These are phyloP conservation scores for Termitomyces sp. DNA, from an alignment of 768 basidiomycete genomes.

Conservation along the genomic window DNA sequence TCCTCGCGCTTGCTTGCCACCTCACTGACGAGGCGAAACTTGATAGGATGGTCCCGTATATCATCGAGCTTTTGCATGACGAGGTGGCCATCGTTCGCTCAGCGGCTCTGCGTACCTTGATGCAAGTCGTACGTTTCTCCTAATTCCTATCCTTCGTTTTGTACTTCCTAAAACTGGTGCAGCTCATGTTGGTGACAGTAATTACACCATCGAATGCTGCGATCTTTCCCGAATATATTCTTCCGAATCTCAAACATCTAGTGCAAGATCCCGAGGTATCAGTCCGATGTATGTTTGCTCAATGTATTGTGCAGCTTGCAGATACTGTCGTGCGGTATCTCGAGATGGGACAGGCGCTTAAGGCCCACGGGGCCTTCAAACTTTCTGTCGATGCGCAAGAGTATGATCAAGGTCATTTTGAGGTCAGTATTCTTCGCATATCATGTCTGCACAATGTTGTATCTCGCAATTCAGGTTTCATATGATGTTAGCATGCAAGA, in stretches of 20 bases:
- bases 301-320: conserved; percentile 80
- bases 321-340: conserved; percentile 84
- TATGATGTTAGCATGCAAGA: conserved; percentile 88
- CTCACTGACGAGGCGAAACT: conserved; percentile 94
- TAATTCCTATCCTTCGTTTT: neutral
- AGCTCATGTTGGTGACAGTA: conserved; percentile 22
- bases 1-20: conserved; percentile 74
- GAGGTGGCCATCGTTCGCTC: conserved; percentile 81
- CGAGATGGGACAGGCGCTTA: conserved; percentile 90
- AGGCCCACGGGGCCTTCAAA: conserved; percentile 73
- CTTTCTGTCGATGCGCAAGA: conserved; percentile 60
- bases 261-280: conserved; percentile 80
- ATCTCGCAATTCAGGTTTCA: conserved; percentile 53
- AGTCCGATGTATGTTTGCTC: conserved; percentile 76
- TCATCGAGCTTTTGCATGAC: conserved; percentile 85
- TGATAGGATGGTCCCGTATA: conserved; percentile 89
- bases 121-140: conserved; percentile 66
- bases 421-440: conserved; percentile 39
- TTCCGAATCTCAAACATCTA: conserved; percentile 83
- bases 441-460: neutral
- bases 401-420: conserved; percentile 75
- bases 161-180: neutral
- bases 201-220: conserved; percentile 34
- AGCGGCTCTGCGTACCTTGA: conserved; percentile 68
- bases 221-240: conserved; percentile 93